Base-by-base conservation (phyloP, 2,329 filamentous ascomycete species). In the Leptographium lundbergii region DNA sequence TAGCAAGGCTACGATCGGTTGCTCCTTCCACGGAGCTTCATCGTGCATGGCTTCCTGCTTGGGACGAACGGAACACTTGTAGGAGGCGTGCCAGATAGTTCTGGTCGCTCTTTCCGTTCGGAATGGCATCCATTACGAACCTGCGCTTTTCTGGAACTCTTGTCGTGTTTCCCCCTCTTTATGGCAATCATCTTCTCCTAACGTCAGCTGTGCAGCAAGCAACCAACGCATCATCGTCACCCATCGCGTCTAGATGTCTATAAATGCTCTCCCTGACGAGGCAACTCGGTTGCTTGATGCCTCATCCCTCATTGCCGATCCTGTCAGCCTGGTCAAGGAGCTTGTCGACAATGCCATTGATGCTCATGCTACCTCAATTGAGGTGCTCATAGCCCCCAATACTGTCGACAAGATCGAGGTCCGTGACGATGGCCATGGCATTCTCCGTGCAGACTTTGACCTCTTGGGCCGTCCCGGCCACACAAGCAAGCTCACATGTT, bases 271-370 rank as follows among this genome's bases (percentile, higher is more conserved):
- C 9, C 72, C 81, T 2, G 65, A 73, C 45, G 70, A 74, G 3
- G 76, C 79, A 17, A 73, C 78, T 25, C 77, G 78, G 54, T 77
- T 81, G 13, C 74, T 91, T 7, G 79, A 82, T 42, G 82, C 86
- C 9, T 75, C 81, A 3, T 75, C 84, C 64, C 76, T 78, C 53
- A 77, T 91, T 56, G 75, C 78, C 6, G 80, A 81, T 9, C 78
- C 87, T 0, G 72, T 75, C 14, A 78, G 80, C 13, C 72, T 89
- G 2, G 79, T 90, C 65, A 91, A 91, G 67, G 88, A 91, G 70
- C 81, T 91, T 4, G 70, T 91, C 36, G 88, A 91, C 65, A 91
- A 92, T 69, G 78, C 87, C 51, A 77, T 91, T 24, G 88, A 92
- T 69, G 86, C 87, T 9, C 75, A 78, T 57, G 86, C 88, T 14